phyloP scores from a whole-genome alignment of 495 filamentous ascomycete genomes.

The Recurvomyces mirabilis region DNA sequence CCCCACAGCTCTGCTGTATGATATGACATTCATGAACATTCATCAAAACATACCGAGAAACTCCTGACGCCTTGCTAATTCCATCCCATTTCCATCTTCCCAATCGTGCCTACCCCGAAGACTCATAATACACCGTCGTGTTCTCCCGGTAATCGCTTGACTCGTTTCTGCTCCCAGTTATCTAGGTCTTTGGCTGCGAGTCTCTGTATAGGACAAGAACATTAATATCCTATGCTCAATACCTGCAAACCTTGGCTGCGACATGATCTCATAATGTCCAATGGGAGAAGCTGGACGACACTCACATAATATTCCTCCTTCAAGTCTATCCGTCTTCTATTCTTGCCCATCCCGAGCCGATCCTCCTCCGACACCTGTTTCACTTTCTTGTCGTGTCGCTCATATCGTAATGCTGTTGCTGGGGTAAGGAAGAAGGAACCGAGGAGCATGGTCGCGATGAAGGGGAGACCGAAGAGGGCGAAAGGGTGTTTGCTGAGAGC shows the following conservation, averaged over 20 bases:
- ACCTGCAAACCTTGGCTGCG: too few relatives aligned
- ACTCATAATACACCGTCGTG: conserved; percentile 74
- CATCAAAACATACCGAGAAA: too few relatives aligned
- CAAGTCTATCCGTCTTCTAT: conserved; percentile 61
- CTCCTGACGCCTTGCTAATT: too few relatives aligned
- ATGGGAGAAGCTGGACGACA: too few relatives aligned
- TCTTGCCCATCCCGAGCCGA: conserved; percentile 63
- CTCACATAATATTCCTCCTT: conserved; percentile 91
- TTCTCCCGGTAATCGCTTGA: conserved; percentile 79
- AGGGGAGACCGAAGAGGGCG: conserved; percentile 89
- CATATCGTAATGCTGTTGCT: conserved; percentile 84
- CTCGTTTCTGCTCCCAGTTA: conserved; percentile 90
- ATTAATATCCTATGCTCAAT: neutral
- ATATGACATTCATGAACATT: too few relatives aligned
- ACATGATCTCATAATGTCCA: too few relatives aligned
- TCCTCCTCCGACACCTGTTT: conserved; percentile 73
- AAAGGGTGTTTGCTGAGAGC: conserved; percentile 67
- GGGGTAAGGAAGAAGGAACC: conserved; percentile 91
- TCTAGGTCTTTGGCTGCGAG: conserved; percentile 86
- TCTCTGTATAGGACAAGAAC: conserved; percentile 40
- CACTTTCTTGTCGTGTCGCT: conserved; percentile 79
- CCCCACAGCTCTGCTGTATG: too few relatives aligned
- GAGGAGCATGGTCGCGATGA: conserved; percentile 82
- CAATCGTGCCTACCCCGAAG: too few relatives aligned
- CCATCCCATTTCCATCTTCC: too few relatives aligned